phyloP scores from a whole-genome alignment of 805 yeast genomes.

The Suhomyces xylopsoci region DNA sequence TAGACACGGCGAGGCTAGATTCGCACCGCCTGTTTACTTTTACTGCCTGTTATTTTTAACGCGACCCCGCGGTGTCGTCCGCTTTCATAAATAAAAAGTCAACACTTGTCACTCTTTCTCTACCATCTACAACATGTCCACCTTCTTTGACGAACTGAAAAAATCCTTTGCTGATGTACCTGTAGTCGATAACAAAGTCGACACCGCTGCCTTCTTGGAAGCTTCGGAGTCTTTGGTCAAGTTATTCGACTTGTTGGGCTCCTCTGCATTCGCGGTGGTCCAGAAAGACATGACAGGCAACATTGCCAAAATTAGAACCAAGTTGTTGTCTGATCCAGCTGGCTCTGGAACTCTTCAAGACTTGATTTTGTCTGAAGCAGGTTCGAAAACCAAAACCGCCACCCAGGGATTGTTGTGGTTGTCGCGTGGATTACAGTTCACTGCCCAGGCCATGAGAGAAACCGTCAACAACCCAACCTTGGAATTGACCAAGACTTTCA shows the following conservation, averaged over 20 bases:
- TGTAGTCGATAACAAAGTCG: slow-evolving; percentile 55
- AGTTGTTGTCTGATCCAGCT: slow-evolving; percentile 63
- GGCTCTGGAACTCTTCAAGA: slow-evolving; percentile 70
- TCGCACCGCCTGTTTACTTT: background rate
- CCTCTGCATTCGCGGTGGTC: slow-evolving; percentile 80
- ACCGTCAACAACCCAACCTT: slow-evolving; percentile 59
- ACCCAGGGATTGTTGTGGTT: slow-evolving; percentile 92
- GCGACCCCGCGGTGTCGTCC: slow-evolving; percentile 1
- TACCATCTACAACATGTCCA: slow-evolving; percentile 42
- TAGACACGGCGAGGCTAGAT: background rate
- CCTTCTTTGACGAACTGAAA: slow-evolving; percentile 79
- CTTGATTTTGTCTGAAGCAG: slow-evolving; percentile 68
- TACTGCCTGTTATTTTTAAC: background rate
- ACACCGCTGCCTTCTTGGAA: slow-evolving; percentile 73
- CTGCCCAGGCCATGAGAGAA: slow-evolving; percentile 86
- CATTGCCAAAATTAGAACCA: slow-evolving; percentile 67
- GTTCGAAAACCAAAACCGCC: slow-evolving; percentile 67
- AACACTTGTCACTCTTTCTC: background rate
- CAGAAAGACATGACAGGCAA: slow-evolving; percentile 88
- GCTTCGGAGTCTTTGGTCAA: slow-evolving; percentile 83
- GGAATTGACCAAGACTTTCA: slow-evolving; percentile 76
- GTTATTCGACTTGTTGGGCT: slow-evolving; percentile 79
- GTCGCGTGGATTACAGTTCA: slow-evolving; percentile 79
- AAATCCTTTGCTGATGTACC: slow-evolving; percentile 75
- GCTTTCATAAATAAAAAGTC: background rate